Base-by-base conservation (phyloP, 2,329 filamentous ascomycete species). In the Aspergillus quadrilineatus region DNA sequence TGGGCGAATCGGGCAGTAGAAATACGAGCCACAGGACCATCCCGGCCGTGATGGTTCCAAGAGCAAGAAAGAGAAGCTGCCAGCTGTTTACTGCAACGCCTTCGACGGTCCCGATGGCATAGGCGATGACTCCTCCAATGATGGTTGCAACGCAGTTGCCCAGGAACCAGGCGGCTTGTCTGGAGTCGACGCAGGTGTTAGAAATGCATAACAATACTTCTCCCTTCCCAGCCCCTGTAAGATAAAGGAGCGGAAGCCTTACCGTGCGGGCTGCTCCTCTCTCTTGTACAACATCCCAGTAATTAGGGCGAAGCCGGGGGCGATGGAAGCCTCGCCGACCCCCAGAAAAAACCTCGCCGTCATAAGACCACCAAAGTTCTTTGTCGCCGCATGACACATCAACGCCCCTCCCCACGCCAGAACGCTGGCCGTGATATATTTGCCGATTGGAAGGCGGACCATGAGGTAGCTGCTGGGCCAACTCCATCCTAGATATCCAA, bases 401-500 rank as follows among this genome's bases (percentile, higher is more conserved):
- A 73, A 45, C 17, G 69, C 50, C 4, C 64, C 68, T 49, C 70
- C 71, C 70, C 71, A 73, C 10, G 69, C 5, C n/a, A 67, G 72
- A 69, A 66, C 61, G 62, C 68, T 56, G 64, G 58, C 50, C 57
- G 64, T 57, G 63, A 73, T 43, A 32, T 65, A 66, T 41, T 73
- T 58, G 53, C 66, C 58, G 63, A 70, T 22, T 44, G 70, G 53
- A 60, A 66, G 67, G 10, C 67, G 67, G 29, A 75, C 72, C 43
- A 75, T 70, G 4, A 75, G 59, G 45, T 70, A 70, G 10, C 71
- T 71, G 30, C 70, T 74, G 0, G 73, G 73, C 63, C 73, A 76
- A 48, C 75, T 73, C 60, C 75, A 73, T 1, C 68, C 65, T 12
- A 71, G 63, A 30, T 72, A 73, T 37, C 70, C 70, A 52, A 73